A percentile compares a stretch with the other conserved stretches of the same genome.
Evolutionary conservation across 192 early-diverging fungal genomes (phyloP).

Genomic region (Coemansia sp.): DNA sequence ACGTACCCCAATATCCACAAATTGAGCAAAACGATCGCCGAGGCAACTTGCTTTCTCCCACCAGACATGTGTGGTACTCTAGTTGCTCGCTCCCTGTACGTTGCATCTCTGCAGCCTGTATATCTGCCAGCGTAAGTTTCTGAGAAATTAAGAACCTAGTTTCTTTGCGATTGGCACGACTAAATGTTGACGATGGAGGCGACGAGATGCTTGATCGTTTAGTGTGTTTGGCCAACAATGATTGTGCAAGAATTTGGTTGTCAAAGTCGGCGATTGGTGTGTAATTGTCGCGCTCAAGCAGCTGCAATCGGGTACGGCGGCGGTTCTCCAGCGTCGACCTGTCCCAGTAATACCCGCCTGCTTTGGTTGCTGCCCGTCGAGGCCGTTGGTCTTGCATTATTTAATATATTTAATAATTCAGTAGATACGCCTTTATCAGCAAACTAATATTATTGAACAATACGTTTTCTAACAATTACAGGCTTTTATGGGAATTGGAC

Average conservation of each 20-base stretch:
- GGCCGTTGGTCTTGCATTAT: not conserved
- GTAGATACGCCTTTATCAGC: too few relatives aligned
- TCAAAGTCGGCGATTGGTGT: conserved; percentile 39
- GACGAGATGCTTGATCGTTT: not conserved
- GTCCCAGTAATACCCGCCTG: conserved; percentile 31
- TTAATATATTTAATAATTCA: too few relatives aligned
- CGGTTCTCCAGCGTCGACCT: conserved; percentile 37
- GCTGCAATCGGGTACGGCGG: conserved; percentile 30
- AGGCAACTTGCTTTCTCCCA: conserved; percentile 16
- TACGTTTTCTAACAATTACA: too few relatives aligned
- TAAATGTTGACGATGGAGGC: not conserved
- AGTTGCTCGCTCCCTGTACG: not conserved
- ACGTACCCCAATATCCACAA: conserved; percentile 61
- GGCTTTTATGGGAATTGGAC: too few relatives aligned
- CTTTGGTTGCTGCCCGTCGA: not conserved
- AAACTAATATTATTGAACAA: too few relatives aligned
- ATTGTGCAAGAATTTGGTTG: conserved; percentile 10
- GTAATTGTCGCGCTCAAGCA: conserved; percentile 45
- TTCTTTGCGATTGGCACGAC: conserved; percentile 27
- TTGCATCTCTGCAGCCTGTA: conserved; percentile 17
- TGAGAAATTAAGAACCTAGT: conserved; percentile 17
- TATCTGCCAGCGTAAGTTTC: conserved; percentile 28
- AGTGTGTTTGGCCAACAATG: not conserved
- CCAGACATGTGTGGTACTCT: conserved; percentile 10
- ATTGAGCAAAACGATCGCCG: conserved; percentile 62